A percentile compares a stretch with the other conserved stretches of the same genome.
Evolutionary conservation across 2,329 filamentous ascomycete genomes (phyloP).

Genomic region (Periconia digitata): DNA sequence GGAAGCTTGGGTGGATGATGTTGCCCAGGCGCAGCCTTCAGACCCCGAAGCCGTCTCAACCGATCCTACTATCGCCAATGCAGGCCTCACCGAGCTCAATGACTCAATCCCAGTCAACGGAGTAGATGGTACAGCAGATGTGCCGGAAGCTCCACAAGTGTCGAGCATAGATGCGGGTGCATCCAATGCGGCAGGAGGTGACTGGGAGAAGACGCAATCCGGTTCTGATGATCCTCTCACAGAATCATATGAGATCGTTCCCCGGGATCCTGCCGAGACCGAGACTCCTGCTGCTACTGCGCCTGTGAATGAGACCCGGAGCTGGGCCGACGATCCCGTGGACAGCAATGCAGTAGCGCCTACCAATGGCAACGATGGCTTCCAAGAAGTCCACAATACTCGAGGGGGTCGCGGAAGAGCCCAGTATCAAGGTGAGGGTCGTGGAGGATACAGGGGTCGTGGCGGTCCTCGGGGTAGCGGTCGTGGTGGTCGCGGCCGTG

Average conservation of each 20-base stretch:
- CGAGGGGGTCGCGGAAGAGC: slow-evolving; percentile 54
- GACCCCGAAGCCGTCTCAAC: slow-evolving; percentile 47
- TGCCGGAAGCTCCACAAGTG: slow-evolving; percentile 35
- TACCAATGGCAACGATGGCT: slow-evolving; percentile 61
- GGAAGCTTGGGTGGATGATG: slow-evolving; percentile 53
- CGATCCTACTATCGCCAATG: slow-evolving; percentile 69
- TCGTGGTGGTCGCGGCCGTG: slow-evolving; percentile 44
- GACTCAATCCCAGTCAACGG: slow-evolving; percentile 35
- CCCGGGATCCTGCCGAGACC: slow-evolving; percentile 72
- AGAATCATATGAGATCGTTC: slow-evolving; percentile 75
- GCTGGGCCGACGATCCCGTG: slow-evolving; percentile 74
- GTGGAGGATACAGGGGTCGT: slow-evolving; percentile 56
- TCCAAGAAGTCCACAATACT: slow-evolving; percentile 64
- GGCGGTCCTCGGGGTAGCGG: slow-evolving; percentile 42
- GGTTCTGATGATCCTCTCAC: slow-evolving; percentile 53
- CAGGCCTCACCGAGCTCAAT: slow-evolving; percentile 68
- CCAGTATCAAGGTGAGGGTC: slow-evolving; percentile 46
- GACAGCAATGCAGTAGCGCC: slow-evolving; percentile 31
- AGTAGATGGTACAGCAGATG: slow-evolving; percentile 23
- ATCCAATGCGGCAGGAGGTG: slow-evolving; percentile 60
- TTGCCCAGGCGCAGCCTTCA: slow-evolving; percentile 47
- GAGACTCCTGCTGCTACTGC: slow-evolving; percentile 61
- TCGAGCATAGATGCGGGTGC: slow-evolving; percentile 44
- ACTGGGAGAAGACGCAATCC: slow-evolving; percentile 63
- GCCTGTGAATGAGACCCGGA: slow-evolving; percentile 65